Evolutionary conservation across 2,329 filamentous ascomycete species (phyloP), one percentile per base, ranked within the genome.

Genomic region (Harringtonia lauricola): DNA sequence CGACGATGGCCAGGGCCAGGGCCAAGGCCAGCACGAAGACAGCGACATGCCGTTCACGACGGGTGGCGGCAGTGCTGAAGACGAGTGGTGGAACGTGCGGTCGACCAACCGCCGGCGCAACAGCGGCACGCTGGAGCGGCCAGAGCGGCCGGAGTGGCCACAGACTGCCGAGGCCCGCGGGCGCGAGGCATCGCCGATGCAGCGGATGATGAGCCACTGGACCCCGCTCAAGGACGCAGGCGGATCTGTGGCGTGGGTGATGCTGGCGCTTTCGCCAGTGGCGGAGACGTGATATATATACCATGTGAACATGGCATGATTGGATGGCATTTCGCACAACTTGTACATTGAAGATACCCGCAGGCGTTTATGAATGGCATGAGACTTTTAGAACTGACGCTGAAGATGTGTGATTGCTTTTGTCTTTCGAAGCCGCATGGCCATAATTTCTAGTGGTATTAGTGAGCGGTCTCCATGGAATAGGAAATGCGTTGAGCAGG

Each of bases 221-320:
- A 57, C 59, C 21, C 60, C 62, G 21, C 46, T 64, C 37, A 59
- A 57, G 46, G 56, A 62, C 43, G 54, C 29, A 0, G 53, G 57
- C 15, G 60, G 61, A 1, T 37, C 47, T 9, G 50, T 61, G 12
- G 55, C 54, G 5, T 61, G 56, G 54, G 59, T 63, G 21, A 53
- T 64, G 26, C 44, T 64, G 34, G 51, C 61, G 1, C 36, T 65
- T 26, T 54, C 51, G 31, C 57, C 58, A 1, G 37, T 42, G 15
- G 37, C 44, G 9, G 26, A 42, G 33, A 21, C 15, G 10, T 42
- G 21, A 28, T 34, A n/a, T n/a, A n/a, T 26, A 26, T 26, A 26
- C 7, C 24, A 26, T 26, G 10, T 26, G 24, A n/a, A n/a, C n/a
- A n/a, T n/a, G n/a, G n/a, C n/a, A n/a, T n/a, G n/a, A n/a, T n/a